Percentiles rank a stretch among this genome's conserved stretches.
phyloP scores from a whole-genome alignment of 768 basidiomycete species.

The Gloeophyllum trabeum region DNA sequence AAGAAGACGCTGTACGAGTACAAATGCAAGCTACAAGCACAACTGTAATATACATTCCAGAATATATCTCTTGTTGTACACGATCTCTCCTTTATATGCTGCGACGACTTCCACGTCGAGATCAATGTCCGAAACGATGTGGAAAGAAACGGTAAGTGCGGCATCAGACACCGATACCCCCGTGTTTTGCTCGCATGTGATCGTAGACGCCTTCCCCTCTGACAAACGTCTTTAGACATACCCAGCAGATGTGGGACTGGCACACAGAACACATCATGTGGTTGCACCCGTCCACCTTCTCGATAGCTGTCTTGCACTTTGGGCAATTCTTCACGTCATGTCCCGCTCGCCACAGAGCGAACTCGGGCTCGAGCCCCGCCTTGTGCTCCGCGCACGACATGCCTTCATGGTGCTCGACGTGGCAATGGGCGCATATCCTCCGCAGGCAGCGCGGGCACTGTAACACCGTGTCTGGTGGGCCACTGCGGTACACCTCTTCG shows the following conservation, averaged over 20 bases:
- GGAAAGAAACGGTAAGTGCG: too few species aligned
- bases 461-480: conserved; percentile 34
- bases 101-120: too few species aligned
- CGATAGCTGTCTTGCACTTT: conserved; percentile 57
- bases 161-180: conserved; percentile 40
- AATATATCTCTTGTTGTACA: too few species aligned
- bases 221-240: conserved; percentile 61
- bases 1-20: too few species aligned
- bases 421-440: conserved; percentile 59
- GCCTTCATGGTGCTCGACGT: conserved; percentile 51
- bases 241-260: conserved; percentile 74
- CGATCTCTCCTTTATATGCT: too few species aligned
- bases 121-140: too few species aligned
- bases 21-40: too few species aligned
- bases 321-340: conserved; percentile 72
- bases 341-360: conserved; percentile 49
- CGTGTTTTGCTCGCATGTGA: conserved; percentile 64
- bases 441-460: conserved; percentile 64
- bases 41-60: too few species aligned
- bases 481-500: conserved; percentile 55
- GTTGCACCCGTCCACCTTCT: conserved; percentile 69
- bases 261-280: conserved; percentile 74
- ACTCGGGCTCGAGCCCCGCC: conserved; percentile 38
- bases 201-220: conserved; percentile 62
- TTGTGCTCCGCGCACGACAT: conserved; percentile 51